These are phyloP conservation scores for Novymonas esmeraldas DNA, from an alignment of 208 protist genomes.

Conservation along the genomic window DNA sequence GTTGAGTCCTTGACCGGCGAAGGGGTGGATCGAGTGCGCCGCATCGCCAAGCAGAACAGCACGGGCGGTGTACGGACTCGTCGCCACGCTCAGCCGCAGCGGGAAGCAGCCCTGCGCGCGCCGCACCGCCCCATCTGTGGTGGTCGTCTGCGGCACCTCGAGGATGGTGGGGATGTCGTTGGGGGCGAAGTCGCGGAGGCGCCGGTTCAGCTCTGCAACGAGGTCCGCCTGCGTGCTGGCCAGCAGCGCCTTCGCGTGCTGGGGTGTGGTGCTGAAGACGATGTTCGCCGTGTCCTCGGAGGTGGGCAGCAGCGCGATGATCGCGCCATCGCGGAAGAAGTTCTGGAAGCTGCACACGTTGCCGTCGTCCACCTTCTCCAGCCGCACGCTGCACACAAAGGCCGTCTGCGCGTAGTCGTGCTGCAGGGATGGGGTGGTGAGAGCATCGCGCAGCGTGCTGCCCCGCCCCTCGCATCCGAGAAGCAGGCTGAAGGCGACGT, in stretches of 20 bases:
- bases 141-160: conserved; percentile 60
- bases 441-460: conserved; percentile 68
- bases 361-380: conserved; percentile 66
- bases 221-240: conserved; percentile 58
- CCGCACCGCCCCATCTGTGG: conserved; percentile 38
- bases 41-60: conserved; percentile 86
- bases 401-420: conserved; percentile 85
- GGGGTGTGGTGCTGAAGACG: conserved; percentile 76
- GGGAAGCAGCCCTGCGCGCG: conserved; percentile 77
- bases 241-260: conserved; percentile 62
- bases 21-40: conserved; percentile 92
- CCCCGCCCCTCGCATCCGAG: conserved; percentile 86
- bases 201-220: conserved; percentile 70
- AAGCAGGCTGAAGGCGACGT: conserved; percentile 56
- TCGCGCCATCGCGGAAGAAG: conserved; percentile 85
- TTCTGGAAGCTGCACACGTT: conserved; percentile 91
- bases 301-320: conserved; percentile 84
- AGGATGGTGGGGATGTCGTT: conserved; percentile 77
- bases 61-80: conserved; percentile 58
- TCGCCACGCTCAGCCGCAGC: conserved; percentile 68
- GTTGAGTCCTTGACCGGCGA: conserved; percentile 94
- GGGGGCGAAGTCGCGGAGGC: conserved; percentile 65
- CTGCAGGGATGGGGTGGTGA: conserved; percentile 59
- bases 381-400: conserved; percentile 80
- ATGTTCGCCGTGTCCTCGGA: conserved; percentile 83